Conservation (phyloP, 495 filamentous ascomycete species). For the Massariosphaeria phaeospora region DNA sequence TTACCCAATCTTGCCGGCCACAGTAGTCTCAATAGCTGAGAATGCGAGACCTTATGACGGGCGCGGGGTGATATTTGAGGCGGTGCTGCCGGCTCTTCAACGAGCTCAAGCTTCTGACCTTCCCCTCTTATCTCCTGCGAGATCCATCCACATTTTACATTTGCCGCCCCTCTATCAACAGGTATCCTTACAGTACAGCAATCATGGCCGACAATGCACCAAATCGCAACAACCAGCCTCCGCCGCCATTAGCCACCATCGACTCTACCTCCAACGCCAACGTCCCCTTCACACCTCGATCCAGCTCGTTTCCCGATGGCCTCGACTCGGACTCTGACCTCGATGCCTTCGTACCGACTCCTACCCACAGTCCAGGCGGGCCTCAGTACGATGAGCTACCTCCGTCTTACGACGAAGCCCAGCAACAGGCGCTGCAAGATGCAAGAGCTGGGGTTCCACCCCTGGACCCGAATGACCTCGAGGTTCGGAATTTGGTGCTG, state of each 20-base stretch:
- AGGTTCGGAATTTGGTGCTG: conserved; percentile 22
- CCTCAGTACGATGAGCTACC: conserved; percentile 31
- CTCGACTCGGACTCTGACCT: conserved; percentile 24
- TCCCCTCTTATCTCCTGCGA: not conserved
- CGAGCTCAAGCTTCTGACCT: no score
- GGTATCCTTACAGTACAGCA: no score
- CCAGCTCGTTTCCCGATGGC: conserved; percentile 22
- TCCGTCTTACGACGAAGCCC: conserved; percentile 31
- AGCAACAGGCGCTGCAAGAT: conserved; percentile 20
- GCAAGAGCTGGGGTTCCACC: conserved; percentile 9
- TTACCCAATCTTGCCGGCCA: not conserved
- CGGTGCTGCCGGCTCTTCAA: not conserved
- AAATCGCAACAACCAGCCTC: conserved; percentile 6
- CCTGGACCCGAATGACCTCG: conserved; percentile 14
- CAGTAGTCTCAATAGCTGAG: not conserved
- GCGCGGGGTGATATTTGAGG: not conserved
- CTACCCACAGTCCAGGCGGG: conserved; percentile 20
- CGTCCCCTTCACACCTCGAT: conserved; percentile 26
- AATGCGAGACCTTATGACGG: not conserved
- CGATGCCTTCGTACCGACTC: conserved; percentile 22
- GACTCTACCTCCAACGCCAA: not conserved
- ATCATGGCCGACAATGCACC: conserved; percentile 18
- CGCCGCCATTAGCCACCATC: no score
- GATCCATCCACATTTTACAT: not conserved
- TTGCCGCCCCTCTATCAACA: not conserved